Base-by-base conservation (phyloP, 2,329 filamentous ascomycete species). In the Botrytis galanthina region DNA sequence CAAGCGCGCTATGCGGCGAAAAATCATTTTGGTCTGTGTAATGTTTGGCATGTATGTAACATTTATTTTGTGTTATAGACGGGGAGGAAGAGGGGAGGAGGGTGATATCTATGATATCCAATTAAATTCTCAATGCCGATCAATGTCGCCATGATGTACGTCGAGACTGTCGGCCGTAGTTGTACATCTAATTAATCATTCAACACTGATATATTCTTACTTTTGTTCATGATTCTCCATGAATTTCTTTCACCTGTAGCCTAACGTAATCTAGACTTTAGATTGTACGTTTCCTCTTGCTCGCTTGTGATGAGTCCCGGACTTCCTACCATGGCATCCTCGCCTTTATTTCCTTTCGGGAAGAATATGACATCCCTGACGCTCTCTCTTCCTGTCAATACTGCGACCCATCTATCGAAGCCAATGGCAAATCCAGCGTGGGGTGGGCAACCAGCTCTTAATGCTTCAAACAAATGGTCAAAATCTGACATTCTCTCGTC, bases 331-430 rank as follows among this genome's bases (percentile, higher is more conserved):
- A 97, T 88, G 73, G 90, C 83, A 83, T 99, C 96, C 80, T 97
- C 93, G 0, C 96, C 95, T 81, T 91, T 94, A 75, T 94, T 94
- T 75, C 90, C 95, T 85, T 99, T 99, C 0, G 96, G 97, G 80
- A 99, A 99, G 0, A 95, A 95, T 82, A 99, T 98, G 2, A 99
- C 95, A 83, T 99, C 95, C 74, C 93, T 86, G 4, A 99, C 92
- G 1, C 92, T 94, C 18, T 92, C 87, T 46, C 88, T 91, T 1
- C 91, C 92, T 35, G 92, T 88, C 86, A 99, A 88, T 0, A 97
- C 85, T 0, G 95, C 92, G 57, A 96, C 87, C 67, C 99, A 83
- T 6, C 96, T 87, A 81, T 99, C 96, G 81, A 98, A 97, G 0
- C 96, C 96, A 26, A 99, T 84, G 0, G 96, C 96, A 76, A 99